Percentiles rank a stretch among this genome's conserved stretches.
Evolutionary conservation across 352 stramenopile genomes (phyloP).

Genomic region (Globisporangium emineosum): DNA sequence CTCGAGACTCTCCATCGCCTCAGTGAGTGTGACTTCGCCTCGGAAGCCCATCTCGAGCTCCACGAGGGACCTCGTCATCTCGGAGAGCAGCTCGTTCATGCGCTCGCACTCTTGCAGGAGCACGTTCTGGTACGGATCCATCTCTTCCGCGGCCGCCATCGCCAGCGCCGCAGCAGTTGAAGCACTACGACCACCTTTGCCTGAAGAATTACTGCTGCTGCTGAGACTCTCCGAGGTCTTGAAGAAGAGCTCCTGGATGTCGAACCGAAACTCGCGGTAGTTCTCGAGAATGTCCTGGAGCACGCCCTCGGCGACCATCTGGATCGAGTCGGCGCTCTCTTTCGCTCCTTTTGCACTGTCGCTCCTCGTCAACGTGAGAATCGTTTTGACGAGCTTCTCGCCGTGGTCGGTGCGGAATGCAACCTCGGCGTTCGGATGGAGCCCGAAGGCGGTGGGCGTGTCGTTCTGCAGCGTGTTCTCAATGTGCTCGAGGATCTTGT

Average conservation of each 20-base stretch:
- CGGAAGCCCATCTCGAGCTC: constrained; percentile 87
- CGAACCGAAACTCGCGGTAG: constrained; percentile 85
- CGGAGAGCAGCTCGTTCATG: constrained; percentile 81
- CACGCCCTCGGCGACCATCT: constrained; percentile 82
- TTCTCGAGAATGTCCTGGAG: constrained; percentile 90
- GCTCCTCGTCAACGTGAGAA: constrained; percentile 65
- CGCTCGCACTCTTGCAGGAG: constrained; percentile 88
- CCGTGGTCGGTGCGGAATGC: constrained; percentile 87
- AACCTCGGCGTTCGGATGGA: constrained; percentile 94
- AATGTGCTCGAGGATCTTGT: constrained; percentile 88
- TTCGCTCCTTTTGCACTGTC: constrained; percentile 23
- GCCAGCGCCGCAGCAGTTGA: constrained; percentile 27
- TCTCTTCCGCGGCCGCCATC: constrained; percentile 53
- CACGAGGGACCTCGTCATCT: constrained; percentile 74
- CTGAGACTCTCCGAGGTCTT: constrained; percentile 37
- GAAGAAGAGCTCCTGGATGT: constrained; percentile 78
- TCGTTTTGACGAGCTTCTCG: constrained; percentile 69
- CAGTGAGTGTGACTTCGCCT: constrained; percentile 87
- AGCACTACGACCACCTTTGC: constrained; percentile 32
- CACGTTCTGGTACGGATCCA: constrained; percentile 90
- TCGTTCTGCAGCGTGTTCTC: constrained; percentile 80
- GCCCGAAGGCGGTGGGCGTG: constrained; percentile 83
- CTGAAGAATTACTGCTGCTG: background rate
- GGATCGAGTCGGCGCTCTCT: constrained; percentile 53
- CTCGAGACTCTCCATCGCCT: constrained; percentile 84